A percentile compares a stretch with the other conserved stretches of the same genome.
These are phyloP conservation scores for Alternaria consortialis DNA, from an alignment of 2,329 filamentous ascomycete genomes.

Conservation along the genomic window DNA sequence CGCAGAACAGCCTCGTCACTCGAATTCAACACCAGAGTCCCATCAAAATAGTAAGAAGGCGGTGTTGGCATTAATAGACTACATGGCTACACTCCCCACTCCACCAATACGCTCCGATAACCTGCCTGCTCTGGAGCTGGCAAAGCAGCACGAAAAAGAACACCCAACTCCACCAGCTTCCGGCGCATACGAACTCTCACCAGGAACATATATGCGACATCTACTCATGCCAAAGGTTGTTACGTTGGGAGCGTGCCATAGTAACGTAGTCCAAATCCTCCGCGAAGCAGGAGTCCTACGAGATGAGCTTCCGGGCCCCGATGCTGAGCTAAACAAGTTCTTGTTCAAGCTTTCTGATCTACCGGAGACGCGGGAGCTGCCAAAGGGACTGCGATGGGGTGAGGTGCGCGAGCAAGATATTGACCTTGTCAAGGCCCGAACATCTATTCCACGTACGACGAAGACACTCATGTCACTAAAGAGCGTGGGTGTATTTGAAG, in stretches of 20 bases:
- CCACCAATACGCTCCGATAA: slow-evolving; percentile 42
- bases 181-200: slow-evolving; percentile 26
- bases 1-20: slow-evolving; percentile 38
- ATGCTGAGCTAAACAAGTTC: slow-evolving; percentile 62
- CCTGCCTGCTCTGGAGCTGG: slow-evolving; percentile 33
- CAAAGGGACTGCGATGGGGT: slow-evolving; percentile 65
- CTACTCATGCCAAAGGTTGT: slow-evolving; percentile 50
- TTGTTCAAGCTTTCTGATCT: slow-evolving; percentile 62
- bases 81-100: slow-evolving; percentile 38
- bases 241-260: slow-evolving; percentile 57
- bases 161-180: slow-evolving; percentile 33
- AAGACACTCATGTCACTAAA: slow-evolving; percentile 54
- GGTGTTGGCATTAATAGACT: slow-evolving; percentile 37
- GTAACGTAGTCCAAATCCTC: slow-evolving; percentile 34
- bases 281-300: slow-evolving; percentile 33
- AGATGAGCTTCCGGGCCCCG: slow-evolving; percentile 41
- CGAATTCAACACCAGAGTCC: slow-evolving; percentile 18
- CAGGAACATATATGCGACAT: slow-evolving; percentile 44
- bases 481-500: slow-evolving; percentile 53
- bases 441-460: slow-evolving; percentile 64
- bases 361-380: slow-evolving; percentile 53
- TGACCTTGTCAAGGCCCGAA: slow-evolving; percentile 59
- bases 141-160: slow-evolving; percentile 40
- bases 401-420: slow-evolving; percentile 63
- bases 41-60: slow-evolving; percentile 43